Evolutionary conservation across 2,329 filamentous ascomycete genomes (phyloP), one percentile per base, ranked within the genome.

Genomic region (Xylariales sp.): DNA sequence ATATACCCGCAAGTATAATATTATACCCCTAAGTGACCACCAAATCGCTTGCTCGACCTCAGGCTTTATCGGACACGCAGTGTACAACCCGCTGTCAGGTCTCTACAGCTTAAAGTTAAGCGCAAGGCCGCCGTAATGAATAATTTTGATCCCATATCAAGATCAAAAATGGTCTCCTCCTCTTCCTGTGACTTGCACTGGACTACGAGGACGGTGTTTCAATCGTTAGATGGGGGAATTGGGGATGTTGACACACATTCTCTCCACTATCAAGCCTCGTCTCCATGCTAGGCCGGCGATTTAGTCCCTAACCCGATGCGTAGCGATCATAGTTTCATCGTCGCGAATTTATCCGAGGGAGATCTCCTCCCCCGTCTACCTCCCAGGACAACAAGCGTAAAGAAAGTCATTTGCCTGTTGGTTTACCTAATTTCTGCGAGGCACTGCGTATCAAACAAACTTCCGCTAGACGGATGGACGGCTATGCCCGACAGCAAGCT

Each of bases 301-400:
- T 52, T 14, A 62, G 18, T 52, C 57, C 52, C 30, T 39, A 23
- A 28, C n/a, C 18, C 10, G 39, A 58, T 48, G 30, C 23, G 23
- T 23, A 58, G 39, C 54, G 30, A 14, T 10, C 12, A 28, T 46
- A n/a, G 59, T 46, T 48, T 53, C 39, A 66, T 58, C 36, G 16
- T 36, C 39, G 36, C 46, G 23, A 14, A 30, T n/a, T n/a, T 23
- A 52, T 39, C 16, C 10, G 8, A 34, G 14, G 32, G 28, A 41
- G 12, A 30, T 10, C 23, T 23, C 23, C 23, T 23, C 23, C 23
- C 23, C 23, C 23, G 23, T 23, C 23, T 23, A 23, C 23, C 6
- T 10, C 23, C 36, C 6, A 28, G 23, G 12, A 30, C 36, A 23
- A 16, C 18, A 18, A 30, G 32, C 5, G 30, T 58, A n/a, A 34